A percentile compares a stretch with the other conserved stretches of the same genome.
Conservation (phyloP, 768 basidiomycete species). For the Suillus hirtellus region DNA sequence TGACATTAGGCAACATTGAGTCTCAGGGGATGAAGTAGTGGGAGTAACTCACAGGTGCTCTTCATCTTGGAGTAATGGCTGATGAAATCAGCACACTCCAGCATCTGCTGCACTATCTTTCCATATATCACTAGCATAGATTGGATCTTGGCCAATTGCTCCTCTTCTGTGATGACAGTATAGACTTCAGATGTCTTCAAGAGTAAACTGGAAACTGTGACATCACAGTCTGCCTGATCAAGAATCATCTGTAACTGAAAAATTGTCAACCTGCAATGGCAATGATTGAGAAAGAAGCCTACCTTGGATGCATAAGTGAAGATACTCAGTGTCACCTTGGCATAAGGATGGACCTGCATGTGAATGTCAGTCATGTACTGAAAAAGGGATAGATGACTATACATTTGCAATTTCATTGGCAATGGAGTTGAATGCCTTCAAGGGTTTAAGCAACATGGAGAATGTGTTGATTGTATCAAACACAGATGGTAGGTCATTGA, state of each 20-base stretch:
- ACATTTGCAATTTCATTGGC: not conserved
- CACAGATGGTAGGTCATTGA: not conserved
- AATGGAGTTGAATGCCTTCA: not conserved
- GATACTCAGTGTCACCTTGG: not conserved
- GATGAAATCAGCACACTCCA: slow-evolving; percentile 30
- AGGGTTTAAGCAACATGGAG: not conserved
- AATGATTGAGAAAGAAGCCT: not conserved
- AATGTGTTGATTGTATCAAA: not conserved
- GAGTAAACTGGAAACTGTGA: not conserved
- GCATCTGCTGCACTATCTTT: slow-evolving; percentile 16
- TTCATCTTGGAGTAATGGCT: slow-evolving; percentile 26
- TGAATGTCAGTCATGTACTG: not conserved
- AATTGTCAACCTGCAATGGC: not conserved
- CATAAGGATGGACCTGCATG: not conserved
- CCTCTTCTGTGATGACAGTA: not conserved
- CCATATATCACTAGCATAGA: not conserved
- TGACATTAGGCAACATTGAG: not conserved
- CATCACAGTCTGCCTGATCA: not conserved
- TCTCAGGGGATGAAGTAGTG: no score
- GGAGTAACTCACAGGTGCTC: slow-evolving; percentile 21
- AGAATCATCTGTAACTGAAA: not conserved
- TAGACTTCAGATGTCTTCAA: not conserved
- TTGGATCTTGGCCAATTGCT: not conserved
- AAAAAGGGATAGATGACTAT: not conserved
- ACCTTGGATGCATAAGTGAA: not conserved